Evolutionary conservation across 2,329 filamentous ascomycete genomes (phyloP).

Genomic region (Zarea fungicola): DNA sequence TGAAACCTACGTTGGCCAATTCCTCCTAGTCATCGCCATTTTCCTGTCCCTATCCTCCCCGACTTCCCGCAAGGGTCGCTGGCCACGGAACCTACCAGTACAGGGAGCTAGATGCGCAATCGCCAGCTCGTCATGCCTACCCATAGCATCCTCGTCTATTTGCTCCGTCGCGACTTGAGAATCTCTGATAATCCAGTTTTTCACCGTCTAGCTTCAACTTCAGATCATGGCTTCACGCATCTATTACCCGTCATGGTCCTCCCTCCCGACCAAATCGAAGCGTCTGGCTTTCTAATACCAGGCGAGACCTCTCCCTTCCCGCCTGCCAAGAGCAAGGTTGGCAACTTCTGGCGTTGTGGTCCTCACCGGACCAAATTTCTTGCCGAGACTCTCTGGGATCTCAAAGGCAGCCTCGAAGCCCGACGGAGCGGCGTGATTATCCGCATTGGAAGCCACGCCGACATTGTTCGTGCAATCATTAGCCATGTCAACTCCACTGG

Average conservation of each 20-base stretch:
- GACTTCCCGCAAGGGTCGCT: background rate
- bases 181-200: slow-evolving; percentile 71
- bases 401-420: slow-evolving; percentile 57
- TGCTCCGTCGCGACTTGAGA: slow-evolving; percentile 68
- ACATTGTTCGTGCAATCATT: slow-evolving; percentile 56
- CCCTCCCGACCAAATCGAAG: slow-evolving; percentile 64
- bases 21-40: too few species aligned
- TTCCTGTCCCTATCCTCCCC: background rate
- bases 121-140: slow-evolving; percentile 24
- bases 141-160: slow-evolving; percentile 58
- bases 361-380: slow-evolving; percentile 67
- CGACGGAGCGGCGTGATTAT: slow-evolving; percentile 58
- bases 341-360: slow-evolving; percentile 68
- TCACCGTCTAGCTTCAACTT: slow-evolving; percentile 46
- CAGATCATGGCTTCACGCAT: slow-evolving; percentile 57
- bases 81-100: background rate
- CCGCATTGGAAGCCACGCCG: slow-evolving; percentile 55
- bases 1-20: too few species aligned
- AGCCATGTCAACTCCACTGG: slow-evolving; percentile 36
- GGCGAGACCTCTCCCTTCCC: slow-evolving; percentile 58
- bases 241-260: slow-evolving; percentile 68
- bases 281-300: slow-evolving; percentile 64
- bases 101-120: background rate
- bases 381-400: slow-evolving; percentile 66
- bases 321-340: slow-evolving; percentile 60